Conservation (phyloP, 257 asterid genomes). For the Solanum bulbocastanum region DNA sequence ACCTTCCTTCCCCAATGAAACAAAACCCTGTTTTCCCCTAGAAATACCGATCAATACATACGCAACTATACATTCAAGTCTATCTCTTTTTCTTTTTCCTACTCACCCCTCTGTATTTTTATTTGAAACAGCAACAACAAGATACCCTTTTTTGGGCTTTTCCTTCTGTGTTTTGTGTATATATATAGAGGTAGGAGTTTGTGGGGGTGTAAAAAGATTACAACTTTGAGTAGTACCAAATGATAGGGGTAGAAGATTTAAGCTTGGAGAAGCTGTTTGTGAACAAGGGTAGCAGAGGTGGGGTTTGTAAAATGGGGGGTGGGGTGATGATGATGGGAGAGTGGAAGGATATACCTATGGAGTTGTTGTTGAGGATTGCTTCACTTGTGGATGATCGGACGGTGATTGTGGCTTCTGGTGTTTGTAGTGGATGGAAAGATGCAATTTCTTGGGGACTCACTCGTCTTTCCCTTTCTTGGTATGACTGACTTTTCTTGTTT, state of each 20-base stretch:
- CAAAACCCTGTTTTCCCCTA: not conserved
- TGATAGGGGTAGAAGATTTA: constrained; percentile 26
- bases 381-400: constrained; percentile 79
- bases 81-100: not conserved
- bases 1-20: not conserved
- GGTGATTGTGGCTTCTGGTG: constrained; percentile 88
- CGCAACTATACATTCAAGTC: not conserved
- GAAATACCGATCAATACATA: not conserved
- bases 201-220: not conserved
- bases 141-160: not conserved
- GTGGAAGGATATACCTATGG: constrained; percentile 95
- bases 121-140: not conserved
- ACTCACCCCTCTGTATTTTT: not conserved
- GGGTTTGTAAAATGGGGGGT: constrained; percentile 19
- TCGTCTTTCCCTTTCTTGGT: constrained; percentile 83
- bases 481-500: not conserved
- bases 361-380: constrained; percentile 70
- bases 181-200: not conserved
- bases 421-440: constrained; percentile 96
- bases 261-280: constrained; percentile 70
- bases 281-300: constrained; percentile 2
- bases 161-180: not conserved
- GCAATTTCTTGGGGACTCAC: constrained; percentile 79
- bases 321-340: constrained; percentile 45
- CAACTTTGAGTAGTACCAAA: not conserved